Base-by-base conservation (phyloP, 1,139 yeast genomes). In the Geotrichum candidum region DNA sequence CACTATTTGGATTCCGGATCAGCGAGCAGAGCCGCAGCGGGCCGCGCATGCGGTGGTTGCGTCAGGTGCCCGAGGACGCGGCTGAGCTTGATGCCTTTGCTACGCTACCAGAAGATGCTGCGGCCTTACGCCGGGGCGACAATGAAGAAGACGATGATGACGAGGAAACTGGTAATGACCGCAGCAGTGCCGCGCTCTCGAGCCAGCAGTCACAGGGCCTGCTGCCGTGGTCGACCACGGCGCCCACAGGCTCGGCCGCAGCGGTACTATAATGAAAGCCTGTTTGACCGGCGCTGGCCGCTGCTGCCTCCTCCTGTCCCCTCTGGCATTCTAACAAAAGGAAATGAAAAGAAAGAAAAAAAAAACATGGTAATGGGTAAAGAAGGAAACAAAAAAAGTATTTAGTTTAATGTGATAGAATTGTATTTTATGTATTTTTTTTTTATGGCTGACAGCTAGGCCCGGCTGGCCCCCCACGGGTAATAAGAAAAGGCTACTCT, bases 31-130 rank as follows among this genome's bases (percentile, higher is more conserved):
- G 96, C 60, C 78, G 82, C 25, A 82, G 89, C 57, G 99, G 99
- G 0, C 95, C 96, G 13, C 81, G 98, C 68, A 94, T 94, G 99
- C 84, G 83, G 70, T 94, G 99, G 99, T 79, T 94, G 65, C 83
- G 98, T 68, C 84, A 84, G 74, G 80, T 82, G 66, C 97, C 97
- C 0, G 80, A 78, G 23, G 64, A 64, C 45, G 35, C 41, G 11
- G 54, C 25, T n/a, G 65, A 63, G 35, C 50, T 58, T 45, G 61
- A 61, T 10, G 60, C 51, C 15, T 59, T 59, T 51, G 54, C 54
- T 22, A 33, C 53, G 22, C 38, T 55, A 33, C 22, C 46, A 9
- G 57, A 33, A 9, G 18, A 25, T 54, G 52, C 52, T 10, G 52
- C 33, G 18, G 31, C 45, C 2, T 11, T 7, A 18, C 33, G 27